Evolutionary conservation across 495 filamentous ascomycete species (phyloP).

Genomic region (Tuber brumale): DNA sequence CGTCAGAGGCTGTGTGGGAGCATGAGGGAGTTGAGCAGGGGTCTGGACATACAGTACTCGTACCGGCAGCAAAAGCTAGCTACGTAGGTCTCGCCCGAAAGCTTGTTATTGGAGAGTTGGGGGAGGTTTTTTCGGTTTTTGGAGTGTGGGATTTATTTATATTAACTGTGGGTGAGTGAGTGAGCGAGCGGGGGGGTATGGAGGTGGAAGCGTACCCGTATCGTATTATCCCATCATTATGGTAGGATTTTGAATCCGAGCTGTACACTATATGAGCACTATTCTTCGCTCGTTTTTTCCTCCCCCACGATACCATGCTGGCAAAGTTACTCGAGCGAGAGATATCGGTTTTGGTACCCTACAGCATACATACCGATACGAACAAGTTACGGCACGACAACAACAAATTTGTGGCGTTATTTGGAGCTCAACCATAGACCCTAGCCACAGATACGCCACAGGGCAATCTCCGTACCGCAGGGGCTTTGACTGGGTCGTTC

Average conservation of each 20-base stretch:
- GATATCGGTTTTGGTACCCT: no score
- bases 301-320: not conserved
- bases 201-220: no score
- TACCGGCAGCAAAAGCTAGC: no score
- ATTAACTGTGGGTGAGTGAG: no score
- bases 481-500: not conserved
- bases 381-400: not conserved
- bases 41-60: not conserved
- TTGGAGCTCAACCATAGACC: not conserved
- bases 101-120: not conserved
- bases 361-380: no score
- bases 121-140: not conserved
- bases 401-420: not conserved
- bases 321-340: no score
- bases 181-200: no score
- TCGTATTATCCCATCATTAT: no score
- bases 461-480: not conserved
- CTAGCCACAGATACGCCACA: constrained; percentile 1
- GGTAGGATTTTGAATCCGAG: not conserved
- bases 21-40: not conserved
- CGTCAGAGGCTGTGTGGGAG: not conserved
- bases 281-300: not conserved
- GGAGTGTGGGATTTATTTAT: no score
- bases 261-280: not conserved
- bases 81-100: not conserved